Conservation (phyloP, 192 early-diverging fungal genomes). For the Mortierella antarctica region DNA sequence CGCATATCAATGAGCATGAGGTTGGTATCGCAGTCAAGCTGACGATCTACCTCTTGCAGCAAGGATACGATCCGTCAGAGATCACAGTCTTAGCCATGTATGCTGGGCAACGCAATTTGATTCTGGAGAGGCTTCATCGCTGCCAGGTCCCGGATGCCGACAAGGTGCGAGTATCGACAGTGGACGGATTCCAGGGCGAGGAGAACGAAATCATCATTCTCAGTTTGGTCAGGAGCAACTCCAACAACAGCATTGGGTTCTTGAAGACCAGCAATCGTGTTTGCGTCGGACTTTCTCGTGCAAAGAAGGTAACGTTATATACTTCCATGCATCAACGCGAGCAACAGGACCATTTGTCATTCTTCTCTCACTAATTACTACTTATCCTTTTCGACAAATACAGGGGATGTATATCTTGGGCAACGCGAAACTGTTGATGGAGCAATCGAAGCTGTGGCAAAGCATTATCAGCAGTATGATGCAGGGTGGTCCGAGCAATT, state of each 20-base stretch:
- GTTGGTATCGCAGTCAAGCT: slow-evolving; percentile 23
- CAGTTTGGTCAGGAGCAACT: slow-evolving; percentile 92
- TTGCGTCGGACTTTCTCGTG: slow-evolving; percentile 66
- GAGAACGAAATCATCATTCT: slow-evolving; percentile 99
- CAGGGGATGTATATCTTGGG: slow-evolving; percentile 69
- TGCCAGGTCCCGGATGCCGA: slow-evolving; percentile 9
- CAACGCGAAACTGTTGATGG: slow-evolving; percentile 58
- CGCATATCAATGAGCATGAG: slow-evolving; percentile 44
- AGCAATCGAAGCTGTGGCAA: slow-evolving; percentile 59
- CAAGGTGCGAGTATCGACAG: slow-evolving; percentile 88
- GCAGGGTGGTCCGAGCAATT: slow-evolving; percentile 6
- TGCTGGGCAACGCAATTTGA: slow-evolving; percentile 57
- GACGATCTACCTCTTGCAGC: slow-evolving; percentile 47
- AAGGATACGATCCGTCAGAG: slow-evolving; percentile 33
- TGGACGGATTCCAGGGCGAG: slow-evolving; percentile 98
- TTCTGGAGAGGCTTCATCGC: slow-evolving; percentile 47
- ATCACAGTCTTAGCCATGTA: slow-evolving; percentile 68
- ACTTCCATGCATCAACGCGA: background rate
- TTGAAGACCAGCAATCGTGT: slow-evolving; percentile 72
- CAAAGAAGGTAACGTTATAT: slow-evolving; percentile 55
- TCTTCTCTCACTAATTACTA: background rate
- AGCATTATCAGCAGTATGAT: slow-evolving; percentile 53
- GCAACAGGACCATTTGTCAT: background rate
- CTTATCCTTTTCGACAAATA: background rate
- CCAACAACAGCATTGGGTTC: slow-evolving; percentile 86